Percentiles rank a stretch among this genome's conserved stretches.
Conservation (phyloP, 108 stramenopile genomes). For the Cyclostephanos tholiformis region DNA sequence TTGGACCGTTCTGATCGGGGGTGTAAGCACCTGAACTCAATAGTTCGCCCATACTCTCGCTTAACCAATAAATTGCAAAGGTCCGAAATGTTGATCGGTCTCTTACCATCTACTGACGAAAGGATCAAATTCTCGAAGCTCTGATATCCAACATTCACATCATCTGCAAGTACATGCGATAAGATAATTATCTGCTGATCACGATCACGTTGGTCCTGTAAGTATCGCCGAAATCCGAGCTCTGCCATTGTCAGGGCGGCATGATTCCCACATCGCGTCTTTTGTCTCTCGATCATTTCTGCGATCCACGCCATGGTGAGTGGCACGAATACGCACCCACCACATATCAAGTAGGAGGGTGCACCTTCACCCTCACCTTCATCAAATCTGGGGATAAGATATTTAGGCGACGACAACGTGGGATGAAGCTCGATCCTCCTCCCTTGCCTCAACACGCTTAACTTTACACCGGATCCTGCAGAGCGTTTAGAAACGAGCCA, state of each 20-base stretch:
- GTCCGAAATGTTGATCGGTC: slow-evolving; percentile 17
- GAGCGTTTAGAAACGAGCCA: slow-evolving; percentile 29
- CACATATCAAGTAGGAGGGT: slow-evolving; percentile 30
- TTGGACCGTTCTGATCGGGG: slow-evolving; percentile 16
- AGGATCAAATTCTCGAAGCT: slow-evolving; percentile 20
- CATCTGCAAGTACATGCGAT: slow-evolving; percentile 35
- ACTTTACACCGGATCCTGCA: slow-evolving; percentile 5
- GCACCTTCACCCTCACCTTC: slow-evolving; percentile 19
- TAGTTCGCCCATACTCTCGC: not conserved
- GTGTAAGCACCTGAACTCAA: slow-evolving; percentile 28
- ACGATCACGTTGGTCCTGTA: slow-evolving; percentile 25
- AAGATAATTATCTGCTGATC: slow-evolving; percentile 31
- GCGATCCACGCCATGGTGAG: slow-evolving; percentile 29
- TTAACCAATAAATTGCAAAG: slow-evolving; percentile 23
- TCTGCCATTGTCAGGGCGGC: not conserved
- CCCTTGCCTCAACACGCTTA: slow-evolving; percentile 25
- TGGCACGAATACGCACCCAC: slow-evolving; percentile 37
- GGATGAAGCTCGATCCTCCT: slow-evolving; percentile 9
- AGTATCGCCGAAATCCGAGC: slow-evolving; percentile 19
- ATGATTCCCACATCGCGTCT: not conserved
- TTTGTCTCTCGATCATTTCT: slow-evolving; percentile 6
- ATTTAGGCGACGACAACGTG: slow-evolving; percentile 13
- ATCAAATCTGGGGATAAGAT: slow-evolving; percentile 25
- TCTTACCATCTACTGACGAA: slow-evolving; percentile 33
- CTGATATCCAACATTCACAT: slow-evolving; percentile 40